A percentile compares a stretch with the other conserved stretches of the same genome.
Conservation (phyloP, 139 green algal species). For the Volvox reticuliferus region DNA sequence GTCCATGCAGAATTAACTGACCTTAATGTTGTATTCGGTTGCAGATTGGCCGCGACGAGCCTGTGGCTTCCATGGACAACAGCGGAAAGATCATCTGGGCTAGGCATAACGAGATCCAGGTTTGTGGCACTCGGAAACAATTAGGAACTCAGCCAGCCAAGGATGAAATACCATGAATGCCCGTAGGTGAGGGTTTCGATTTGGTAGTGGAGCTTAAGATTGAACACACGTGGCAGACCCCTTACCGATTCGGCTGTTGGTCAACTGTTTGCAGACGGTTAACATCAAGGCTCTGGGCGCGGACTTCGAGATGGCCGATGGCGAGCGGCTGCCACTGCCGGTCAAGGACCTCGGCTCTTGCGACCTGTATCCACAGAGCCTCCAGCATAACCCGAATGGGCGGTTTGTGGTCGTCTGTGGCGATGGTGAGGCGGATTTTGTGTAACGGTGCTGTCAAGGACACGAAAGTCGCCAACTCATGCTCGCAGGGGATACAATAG, state of each 20-base stretch:
- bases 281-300: constrained; percentile 90
- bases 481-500: too few relatives aligned
- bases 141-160: too few relatives aligned
- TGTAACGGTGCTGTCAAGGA: too few relatives aligned
- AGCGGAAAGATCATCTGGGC: constrained; percentile 94
- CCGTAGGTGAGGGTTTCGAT: too few relatives aligned
- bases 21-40: neutral
- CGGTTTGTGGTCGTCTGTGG: constrained; percentile 97
- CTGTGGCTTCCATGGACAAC: constrained; percentile 97
- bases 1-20: too few relatives aligned
- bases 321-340: constrained; percentile 95
- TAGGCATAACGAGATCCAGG: constrained; percentile 65
- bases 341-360: constrained; percentile 97
- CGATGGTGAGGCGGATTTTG: constrained; percentile 75
- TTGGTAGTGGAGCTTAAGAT: too few relatives aligned
- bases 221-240: too few relatives aligned
- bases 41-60: constrained; percentile 92
- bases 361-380: constrained; percentile 94
- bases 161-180: too few relatives aligned
- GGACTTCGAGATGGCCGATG: constrained; percentile 84
- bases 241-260: too few relatives aligned
- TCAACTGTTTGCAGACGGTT: constrained; percentile 66
- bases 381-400: constrained; percentile 96
- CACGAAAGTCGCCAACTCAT: too few relatives aligned
- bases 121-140: neutral